Percentiles rank a stretch among this genome's conserved stretches.
phyloP scores from a whole-genome alignment of 768 basidiomycete genomes.

The Hypholoma fasciculare region DNA sequence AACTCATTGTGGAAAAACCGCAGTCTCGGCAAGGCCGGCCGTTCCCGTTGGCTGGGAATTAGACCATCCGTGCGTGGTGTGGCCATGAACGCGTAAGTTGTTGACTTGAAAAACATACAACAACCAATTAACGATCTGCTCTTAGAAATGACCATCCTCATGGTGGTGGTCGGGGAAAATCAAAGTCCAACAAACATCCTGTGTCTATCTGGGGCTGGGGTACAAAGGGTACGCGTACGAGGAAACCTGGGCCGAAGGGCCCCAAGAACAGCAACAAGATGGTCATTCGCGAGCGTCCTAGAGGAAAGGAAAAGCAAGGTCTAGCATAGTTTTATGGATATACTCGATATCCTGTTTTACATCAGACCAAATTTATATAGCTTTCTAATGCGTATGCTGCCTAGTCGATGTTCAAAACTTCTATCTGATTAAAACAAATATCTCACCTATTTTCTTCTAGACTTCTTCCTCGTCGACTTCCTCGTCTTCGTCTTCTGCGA shows the following conservation, averaged over 20 bases:
- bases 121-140: background rate
- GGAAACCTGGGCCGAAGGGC: slow-evolving; percentile 89
- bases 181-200: slow-evolving; percentile 94
- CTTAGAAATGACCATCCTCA: slow-evolving; percentile 87
- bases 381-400: slow-evolving; percentile 8
- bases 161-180: slow-evolving; percentile 97
- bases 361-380: slow-evolving; percentile 7
- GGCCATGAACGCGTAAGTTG: slow-evolving; percentile 89
- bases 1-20: slow-evolving; percentile 88
- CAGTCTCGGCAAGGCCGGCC: slow-evolving; percentile 88
- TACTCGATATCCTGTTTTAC: slow-evolving; percentile 7
- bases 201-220: slow-evolving; percentile 92
- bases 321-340: slow-evolving; percentile 28
- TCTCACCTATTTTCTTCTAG: background rate
- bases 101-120: background rate
- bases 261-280: slow-evolving; percentile 89
- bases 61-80: slow-evolving; percentile 90
- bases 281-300: slow-evolving; percentile 83
- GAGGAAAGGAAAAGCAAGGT: slow-evolving; percentile 59
- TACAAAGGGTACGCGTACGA: slow-evolving; percentile 89
- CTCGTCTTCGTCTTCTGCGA: slow-evolving; percentile 37
- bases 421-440: background rate
- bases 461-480: slow-evolving; percentile 15
- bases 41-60: slow-evolving; percentile 83
- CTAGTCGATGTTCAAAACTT: slow-evolving; percentile 1